phyloP scores from a whole-genome alignment of 2,329 filamentous ascomycete genomes.

The Ceratocystis destructans region DNA sequence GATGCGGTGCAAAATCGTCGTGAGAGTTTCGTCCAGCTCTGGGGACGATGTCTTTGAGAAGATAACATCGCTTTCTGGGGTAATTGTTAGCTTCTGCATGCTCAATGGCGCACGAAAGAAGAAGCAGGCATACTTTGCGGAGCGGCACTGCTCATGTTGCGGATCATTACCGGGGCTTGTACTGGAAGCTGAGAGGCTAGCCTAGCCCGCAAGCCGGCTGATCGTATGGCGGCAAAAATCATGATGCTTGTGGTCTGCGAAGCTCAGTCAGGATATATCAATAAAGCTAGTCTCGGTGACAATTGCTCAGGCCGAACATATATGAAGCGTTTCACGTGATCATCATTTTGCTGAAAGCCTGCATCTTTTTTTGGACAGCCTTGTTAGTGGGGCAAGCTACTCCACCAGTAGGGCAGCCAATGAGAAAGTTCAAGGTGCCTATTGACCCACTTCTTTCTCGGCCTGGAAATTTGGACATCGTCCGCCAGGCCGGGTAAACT shows the following conservation, averaged over 20 bases:
- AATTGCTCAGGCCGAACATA: neutral
- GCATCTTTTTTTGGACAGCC: conserved; percentile 6
- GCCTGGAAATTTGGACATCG: conserved; percentile 6
- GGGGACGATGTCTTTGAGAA: conserved; percentile 40
- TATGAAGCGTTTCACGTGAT: conserved; percentile 11
- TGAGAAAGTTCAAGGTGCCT: neutral
- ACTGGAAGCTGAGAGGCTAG: neutral
- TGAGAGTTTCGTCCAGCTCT: conserved; percentile 41
- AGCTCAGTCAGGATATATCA: neutral
- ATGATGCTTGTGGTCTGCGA: neutral
- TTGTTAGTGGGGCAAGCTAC: neutral
- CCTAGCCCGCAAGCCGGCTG: conserved; percentile 8
- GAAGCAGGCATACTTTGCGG: conserved; percentile 11
- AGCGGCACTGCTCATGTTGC: conserved; percentile 8
- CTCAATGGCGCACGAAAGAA: neutral
- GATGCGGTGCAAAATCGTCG: conserved; percentile 41
- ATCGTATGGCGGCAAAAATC: conserved; percentile 9
- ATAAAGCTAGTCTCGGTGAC: neutral
- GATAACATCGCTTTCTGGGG: conserved; percentile 25
- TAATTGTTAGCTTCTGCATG: neutral
- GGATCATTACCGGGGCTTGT: conserved; percentile 7
- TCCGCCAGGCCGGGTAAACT: neutral
- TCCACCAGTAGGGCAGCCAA: conserved; percentile 15
- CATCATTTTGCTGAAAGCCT: neutral
- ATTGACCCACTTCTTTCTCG: neutral